A percentile compares a stretch with the other conserved stretches of the same genome.
These are phyloP conservation scores for Xylaria hypoxylon DNA, from an alignment of 2,329 filamentous ascomycete species.

Conservation along the genomic window DNA sequence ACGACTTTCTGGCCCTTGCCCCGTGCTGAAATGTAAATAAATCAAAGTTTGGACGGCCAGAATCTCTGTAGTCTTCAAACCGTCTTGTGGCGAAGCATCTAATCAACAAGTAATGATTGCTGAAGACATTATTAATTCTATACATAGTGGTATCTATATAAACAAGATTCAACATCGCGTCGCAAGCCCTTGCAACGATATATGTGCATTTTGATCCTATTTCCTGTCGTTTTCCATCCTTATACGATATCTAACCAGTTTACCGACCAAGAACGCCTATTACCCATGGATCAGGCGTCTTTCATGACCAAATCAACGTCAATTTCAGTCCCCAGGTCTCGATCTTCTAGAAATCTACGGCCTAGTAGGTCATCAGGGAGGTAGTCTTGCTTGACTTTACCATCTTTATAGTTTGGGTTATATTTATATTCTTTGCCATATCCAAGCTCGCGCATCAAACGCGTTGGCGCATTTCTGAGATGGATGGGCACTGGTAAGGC, in stretches of 20 bases:
- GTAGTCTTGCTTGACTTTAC: slow-evolving; percentile 87
- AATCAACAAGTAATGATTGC: background rate
- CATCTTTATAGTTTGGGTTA: slow-evolving; percentile 88
- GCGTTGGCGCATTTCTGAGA: slow-evolving; percentile 90
- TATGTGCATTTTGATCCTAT: slow-evolving; percentile 6
- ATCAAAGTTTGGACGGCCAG: background rate
- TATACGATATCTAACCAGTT: slow-evolving; percentile 11
- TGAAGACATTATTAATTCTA: slow-evolving; percentile 15
- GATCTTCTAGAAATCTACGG: slow-evolving; percentile 80
- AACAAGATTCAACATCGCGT: slow-evolving; percentile 7
- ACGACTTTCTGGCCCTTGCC: no score
- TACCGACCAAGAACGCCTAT: slow-evolving; percentile 11
- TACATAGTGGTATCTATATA: slow-evolving; percentile 22
- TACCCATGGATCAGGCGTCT: slow-evolving; percentile 41
- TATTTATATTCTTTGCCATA: slow-evolving; percentile 96
- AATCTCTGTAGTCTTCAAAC: background rate
- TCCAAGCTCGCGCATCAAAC: slow-evolving; percentile 91
- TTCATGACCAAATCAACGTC: slow-evolving; percentile 73
- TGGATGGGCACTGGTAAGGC: slow-evolving; percentile 86
- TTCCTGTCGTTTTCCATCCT: slow-evolving; percentile 8
- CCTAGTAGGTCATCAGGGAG: slow-evolving; percentile 81
- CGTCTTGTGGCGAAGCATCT: background rate
- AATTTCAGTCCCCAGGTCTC: slow-evolving; percentile 80
- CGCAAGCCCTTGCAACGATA: background rate
- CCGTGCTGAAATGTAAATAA: no score